Percentiles rank a stretch among this genome's conserved stretches.
Evolutionary conservation across 768 basidiomycete species (phyloP).

Genomic region (Pleurotus citrinopileatus): DNA sequence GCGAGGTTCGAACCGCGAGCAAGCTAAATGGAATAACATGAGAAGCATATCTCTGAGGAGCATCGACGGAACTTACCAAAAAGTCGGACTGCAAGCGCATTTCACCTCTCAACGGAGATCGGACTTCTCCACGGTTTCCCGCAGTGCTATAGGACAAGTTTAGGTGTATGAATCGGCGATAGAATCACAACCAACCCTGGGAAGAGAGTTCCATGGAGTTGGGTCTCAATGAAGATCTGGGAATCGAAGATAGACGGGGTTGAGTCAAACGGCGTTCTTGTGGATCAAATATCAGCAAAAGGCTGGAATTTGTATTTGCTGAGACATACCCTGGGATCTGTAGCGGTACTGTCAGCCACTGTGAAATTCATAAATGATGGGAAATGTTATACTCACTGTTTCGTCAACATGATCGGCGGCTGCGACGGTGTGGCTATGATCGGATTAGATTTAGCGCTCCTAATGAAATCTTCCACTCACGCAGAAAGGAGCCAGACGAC

Average conservation of each 20-base stretch:
- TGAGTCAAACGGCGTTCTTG: slow-evolving; percentile 41
- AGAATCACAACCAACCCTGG: slow-evolving; percentile 29
- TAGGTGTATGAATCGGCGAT: slow-evolving; percentile 1
- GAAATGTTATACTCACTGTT: slow-evolving; percentile 11
- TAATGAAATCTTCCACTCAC: slow-evolving; percentile 11
- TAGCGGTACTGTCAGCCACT: slow-evolving; percentile 1
- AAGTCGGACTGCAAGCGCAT: slow-evolving; percentile 18
- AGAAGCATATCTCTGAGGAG: background rate
- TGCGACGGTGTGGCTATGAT: slow-evolving; percentile 22
- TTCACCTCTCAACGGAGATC: slow-evolving; percentile 16
- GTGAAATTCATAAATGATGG: slow-evolving; percentile 14
- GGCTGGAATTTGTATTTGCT: background rate
- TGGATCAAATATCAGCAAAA: background rate
- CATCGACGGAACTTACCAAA: slow-evolving; percentile 7
- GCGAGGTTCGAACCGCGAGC: slow-evolving; percentile 9
- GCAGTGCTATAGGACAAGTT: slow-evolving; percentile 1
- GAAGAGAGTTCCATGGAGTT: slow-evolving; percentile 39
- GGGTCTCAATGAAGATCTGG: slow-evolving; percentile 44
- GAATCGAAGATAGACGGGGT: slow-evolving; percentile 42
- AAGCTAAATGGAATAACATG: slow-evolving; percentile 8
- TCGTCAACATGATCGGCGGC: slow-evolving; percentile 32
- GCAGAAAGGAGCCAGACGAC: slow-evolving; percentile 35
- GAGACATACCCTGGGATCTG: slow-evolving; percentile 14
- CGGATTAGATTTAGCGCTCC: background rate
- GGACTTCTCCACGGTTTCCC: slow-evolving; percentile 15